Evolutionary conservation across 116 monocot genomes (phyloP), one percentile per base, ranked within the genome.

Genomic region (Phalaenopsis hybrid): DNA sequence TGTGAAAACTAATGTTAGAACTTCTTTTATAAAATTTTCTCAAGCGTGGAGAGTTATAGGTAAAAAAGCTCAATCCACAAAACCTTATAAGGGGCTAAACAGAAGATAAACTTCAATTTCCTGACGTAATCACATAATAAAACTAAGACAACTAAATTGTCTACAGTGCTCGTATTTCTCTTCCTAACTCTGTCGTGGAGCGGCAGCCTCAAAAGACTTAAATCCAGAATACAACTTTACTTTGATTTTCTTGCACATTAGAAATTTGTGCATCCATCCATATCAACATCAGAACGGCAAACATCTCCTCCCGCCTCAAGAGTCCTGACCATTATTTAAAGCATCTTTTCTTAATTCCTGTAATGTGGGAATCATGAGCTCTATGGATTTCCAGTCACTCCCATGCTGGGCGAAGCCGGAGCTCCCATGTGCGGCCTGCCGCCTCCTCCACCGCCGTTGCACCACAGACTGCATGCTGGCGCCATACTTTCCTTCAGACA

Each of bases 381-480:
- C 11, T 41, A 78, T 78, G 51, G 51, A 78, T 20, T 16, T 28
- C 46, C 17, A 25, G 6, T 46, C 23, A 10, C 78, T 17, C n/a
- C 51, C 51, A 23, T 6, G 57, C 34, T 18, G 5, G n/a, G 28
- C 34, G 4, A 79, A 37, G 68, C 20, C 18, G 58, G 81, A 81
- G 67, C 69, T 78, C 2, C 87, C 90, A 12, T 90, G 90, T 57
- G 87, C 90, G 0, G 90, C 85, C 8, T 91, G 91, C 82, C 78
- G 86, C 48, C 46, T 87, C 45, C 89, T 91, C 16, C 89, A 86
- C 73, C 86, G 91, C 20, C 83, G 81, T 65, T 91, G 91, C 85
- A 77, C 61, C 12, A 31, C 4, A 9, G 85, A 82, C 70, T 91
- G 91, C 85, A 73, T 85, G 43, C 69, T 91, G 44, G 91, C 91